Evolutionary conservation across 495 filamentous ascomycete genomes (phyloP), one percentile per base, ranked within the genome.

Genomic region (Pyrenula aspistea): DNA sequence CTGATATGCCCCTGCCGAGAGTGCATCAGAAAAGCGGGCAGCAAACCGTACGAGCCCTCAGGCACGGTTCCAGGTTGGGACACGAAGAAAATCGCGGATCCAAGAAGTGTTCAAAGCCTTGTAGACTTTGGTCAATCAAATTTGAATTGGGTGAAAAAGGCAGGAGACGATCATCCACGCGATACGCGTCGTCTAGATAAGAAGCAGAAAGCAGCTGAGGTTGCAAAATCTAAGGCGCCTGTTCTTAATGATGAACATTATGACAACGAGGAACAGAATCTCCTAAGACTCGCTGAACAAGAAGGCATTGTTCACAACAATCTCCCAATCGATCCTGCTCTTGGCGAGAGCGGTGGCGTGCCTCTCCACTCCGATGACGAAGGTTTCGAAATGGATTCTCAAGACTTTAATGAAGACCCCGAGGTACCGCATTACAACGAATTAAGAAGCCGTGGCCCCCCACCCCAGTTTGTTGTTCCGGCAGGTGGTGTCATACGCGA

Each of bases 91-190:
- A 81, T 96, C 25, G 90, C 91, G 15, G 93, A 98, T 67, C 84
- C 84, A 52, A 83, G 93, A 51, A 95, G 90, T 65, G 81, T 92
- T 12, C 91, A 97, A 64, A 82, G 82, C 47, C 73, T 96, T 12
- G 88, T 96, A 10, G 87, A 95, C 61, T 93, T 95, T 69, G 78
- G 83, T 12, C 74, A 84, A 22, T 89, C 90, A 15, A 97, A 97
- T 67, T 68, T 90, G 8, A 77, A 74, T 24, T 94, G 89, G 87
- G 65, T 95, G 53, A 81, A 80, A 55, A 77, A 83, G 55, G 73
- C 71, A 24, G 71, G 68, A 4, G 71, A 74, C 55, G 74, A 77
- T 55, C 57, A 63, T 53, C 62, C 68, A 10, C 55, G 68, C 11
- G 72, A 80, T 4, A 76, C 66, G 11, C 64, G 64, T 22, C 74